Base-by-base conservation (phyloP, 345 rosid genomes). In the Odontarrhena argentea region DNA sequence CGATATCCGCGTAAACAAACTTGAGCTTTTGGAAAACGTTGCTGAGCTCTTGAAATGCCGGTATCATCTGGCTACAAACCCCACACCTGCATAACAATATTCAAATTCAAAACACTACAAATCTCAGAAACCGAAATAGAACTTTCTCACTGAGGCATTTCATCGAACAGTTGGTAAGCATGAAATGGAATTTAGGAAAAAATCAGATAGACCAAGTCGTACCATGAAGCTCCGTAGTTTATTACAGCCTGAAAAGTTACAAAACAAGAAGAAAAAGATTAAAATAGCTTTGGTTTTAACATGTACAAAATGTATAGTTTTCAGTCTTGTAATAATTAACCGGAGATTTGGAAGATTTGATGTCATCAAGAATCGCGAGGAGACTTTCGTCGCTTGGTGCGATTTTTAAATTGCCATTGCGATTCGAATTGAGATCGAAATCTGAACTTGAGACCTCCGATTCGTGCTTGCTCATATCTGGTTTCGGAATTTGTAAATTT, bases 1-100 rank as follows among this genome's bases (percentile, higher is more conserved):
- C 99, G 38, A 93, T 90, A 64, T 90, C 98, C 2, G 97, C 92
- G 25, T 93, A 93, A 35, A 90, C 77, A 69, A 93, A 90, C 10
- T 78, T 75, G 11, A 86, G 79, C 80, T 78, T 82, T 0, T 84
- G 80, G 70, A 90, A 93, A 25, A 59, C 65, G 77, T 83, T 83
- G 74, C 97, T 88, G 65, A 93, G 79, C 78, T 70, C 50, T 80
- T 81, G 78, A 79, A 93, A 93, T 8, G 86, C 76, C 7, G 96
- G 97, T 3, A 88, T 74, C 24, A 85, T 86, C 79, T 90, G 95
- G 79, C 83, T 85, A 57, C 99, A 91, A 32, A 87, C 90, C 12
- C 87, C 70, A 68, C 95, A 91, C 97, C 99, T 94, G 84, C 71
- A 76, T 36, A 41, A 15, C 5, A 28, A 28, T 28, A 28, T 11